A percentile compares a stretch with the other conserved stretches of the same genome.
These are phyloP conservation scores for Ogataea wickerhamii DNA, from an alignment of 805 yeast species.

Conservation along the genomic window DNA sequence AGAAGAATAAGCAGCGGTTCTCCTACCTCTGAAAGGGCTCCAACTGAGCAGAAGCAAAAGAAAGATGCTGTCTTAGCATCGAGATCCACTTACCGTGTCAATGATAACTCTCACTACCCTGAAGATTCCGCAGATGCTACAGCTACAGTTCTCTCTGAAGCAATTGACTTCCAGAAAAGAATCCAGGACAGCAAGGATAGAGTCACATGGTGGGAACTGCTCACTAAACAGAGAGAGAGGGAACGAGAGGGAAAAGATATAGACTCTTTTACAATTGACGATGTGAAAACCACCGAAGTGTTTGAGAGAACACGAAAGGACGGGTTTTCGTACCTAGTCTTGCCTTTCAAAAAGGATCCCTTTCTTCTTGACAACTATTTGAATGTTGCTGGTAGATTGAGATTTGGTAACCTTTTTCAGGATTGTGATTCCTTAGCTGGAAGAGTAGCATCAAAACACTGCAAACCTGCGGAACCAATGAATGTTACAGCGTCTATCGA, in stretches of 20 bases:
- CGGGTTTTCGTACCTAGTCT: slow-evolving; percentile 62
- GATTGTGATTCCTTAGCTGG: slow-evolving; percentile 95
- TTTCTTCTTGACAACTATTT: slow-evolving; percentile 84
- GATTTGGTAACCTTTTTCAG: slow-evolving; percentile 92
- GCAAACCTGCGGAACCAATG: slow-evolving; percentile 93
- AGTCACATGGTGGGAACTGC: slow-evolving; percentile 86
- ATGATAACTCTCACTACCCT: slow-evolving; percentile 36
- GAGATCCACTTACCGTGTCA: slow-evolving; percentile 21
- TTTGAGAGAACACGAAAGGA: slow-evolving; percentile 73
- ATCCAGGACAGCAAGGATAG: slow-evolving; percentile 31
- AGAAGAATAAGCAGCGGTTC: background rate
- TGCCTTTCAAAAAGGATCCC: slow-evolving; percentile 82
- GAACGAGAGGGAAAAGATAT: slow-evolving; percentile 67
- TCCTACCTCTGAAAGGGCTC: background rate
- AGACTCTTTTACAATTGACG: slow-evolving; percentile 67
- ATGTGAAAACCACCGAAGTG: slow-evolving; percentile 67
- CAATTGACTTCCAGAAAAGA: slow-evolving; percentile 47
- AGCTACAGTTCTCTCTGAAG: slow-evolving; percentile 64
- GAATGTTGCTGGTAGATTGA: slow-evolving; percentile 84
- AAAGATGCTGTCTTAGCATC: background rate
- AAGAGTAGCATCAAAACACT: slow-evolving; percentile 86
- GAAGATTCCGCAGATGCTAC: slow-evolving; percentile 71
- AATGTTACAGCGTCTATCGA: slow-evolving; percentile 95
- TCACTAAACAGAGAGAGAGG: slow-evolving; percentile 68
- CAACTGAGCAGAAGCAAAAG: background rate